Base-by-base conservation (phyloP, 305 asterid genomes). In the Fraxinus xanthoxyloides region DNA sequence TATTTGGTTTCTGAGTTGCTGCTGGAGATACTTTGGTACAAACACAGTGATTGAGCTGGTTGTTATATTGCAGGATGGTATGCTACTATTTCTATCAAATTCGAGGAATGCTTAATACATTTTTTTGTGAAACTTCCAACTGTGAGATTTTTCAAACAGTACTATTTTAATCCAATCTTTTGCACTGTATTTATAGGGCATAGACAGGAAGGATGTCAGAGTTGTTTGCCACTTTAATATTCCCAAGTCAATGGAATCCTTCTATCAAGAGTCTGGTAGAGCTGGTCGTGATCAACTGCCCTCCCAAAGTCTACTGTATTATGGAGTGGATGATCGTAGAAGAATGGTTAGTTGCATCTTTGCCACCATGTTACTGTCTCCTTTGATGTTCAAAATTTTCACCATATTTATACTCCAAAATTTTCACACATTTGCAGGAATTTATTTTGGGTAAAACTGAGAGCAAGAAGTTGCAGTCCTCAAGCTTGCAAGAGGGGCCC, bases 261-360 rank as follows among this genome's bases (percentile, higher is more conserved):
- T 95, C 91, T 95, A 95, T 87, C 99, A 95, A 91, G 99, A 95
- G 87, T 94, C 99, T 7, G 99, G 99, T 74, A 93, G 99, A 89
- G 98, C 98, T 87, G 99, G 99, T 54, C 99, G 99, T 82, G 98
- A 95, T 87, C 98, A 92, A 85, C 85, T 92, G 93, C 95, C 98
- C 83, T 92, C 98, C 84, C 92, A 83, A 85, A 95, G 98, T 85
- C 85, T 95, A 65, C 87, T 95, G 89, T 95, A 95, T 86, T 95
- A 93, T 83, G 99, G 99, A 82, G 84, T 90, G 88, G 94, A 94
- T 79, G 99, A 95, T 87, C 89, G 92, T 77, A 92, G 88, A 85
- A 94, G 72, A 90, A 94, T 95, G 98, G 99, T 95, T 83, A 65
- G 84, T 79, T 83, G 59, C 67, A 43, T 76, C 63, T 82, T 70